Evolutionary conservation across 352 stramenopile genomes (phyloP), one percentile per base, ranked within the genome.

Genomic region (Pythium scleroteichum): DNA sequence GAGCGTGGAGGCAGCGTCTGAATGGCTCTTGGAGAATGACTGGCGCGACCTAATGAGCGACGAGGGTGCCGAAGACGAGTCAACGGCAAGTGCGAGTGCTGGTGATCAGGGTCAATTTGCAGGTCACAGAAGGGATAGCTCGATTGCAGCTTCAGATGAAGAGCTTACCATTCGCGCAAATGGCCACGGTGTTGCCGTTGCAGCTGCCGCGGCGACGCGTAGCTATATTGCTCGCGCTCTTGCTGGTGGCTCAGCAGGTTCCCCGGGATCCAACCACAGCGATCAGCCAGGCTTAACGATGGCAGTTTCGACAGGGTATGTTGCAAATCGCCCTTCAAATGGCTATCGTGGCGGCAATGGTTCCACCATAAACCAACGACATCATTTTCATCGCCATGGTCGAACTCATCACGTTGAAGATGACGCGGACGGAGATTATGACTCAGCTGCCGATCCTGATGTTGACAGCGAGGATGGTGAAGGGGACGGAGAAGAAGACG

Each of bases 11-110:
- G 59, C 64, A 14, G 71, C 71, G 27, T 75, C 71, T 12, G 59
- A 71, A 10, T 79, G 66, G 58, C 41, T 79, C n/a, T 48, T 75
- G 14, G 68, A 73, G 46, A 71, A 79, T 29, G 60, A 75, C 59
- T 79, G 68, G 71, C 50, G 69, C 20, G 70, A 77, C 2, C 54
- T 73, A 14, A 44, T 77, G 20, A 59, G 69, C 10, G 54, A 72
- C 19, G 63, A 22, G 14, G 45, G 58, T 10, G 41, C 8, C 0
- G 61, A 68, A 4, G 48, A 41, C 9, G 38, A 42, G 42, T 45
- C 38, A 44, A 20, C 45, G 26, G 10, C 6, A 22, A 38, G 9
- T 19, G 22, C 7, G 45, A 17, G 4, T 46, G 29, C 40, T 23
- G 16, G 40, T 23, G 40, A 46, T 19, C 40, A 19, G 14, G 16